These are phyloP conservation scores for Umbilicus rupestris DNA, from an alignment of 164 flowering plant species.

Conservation along the genomic window DNA sequence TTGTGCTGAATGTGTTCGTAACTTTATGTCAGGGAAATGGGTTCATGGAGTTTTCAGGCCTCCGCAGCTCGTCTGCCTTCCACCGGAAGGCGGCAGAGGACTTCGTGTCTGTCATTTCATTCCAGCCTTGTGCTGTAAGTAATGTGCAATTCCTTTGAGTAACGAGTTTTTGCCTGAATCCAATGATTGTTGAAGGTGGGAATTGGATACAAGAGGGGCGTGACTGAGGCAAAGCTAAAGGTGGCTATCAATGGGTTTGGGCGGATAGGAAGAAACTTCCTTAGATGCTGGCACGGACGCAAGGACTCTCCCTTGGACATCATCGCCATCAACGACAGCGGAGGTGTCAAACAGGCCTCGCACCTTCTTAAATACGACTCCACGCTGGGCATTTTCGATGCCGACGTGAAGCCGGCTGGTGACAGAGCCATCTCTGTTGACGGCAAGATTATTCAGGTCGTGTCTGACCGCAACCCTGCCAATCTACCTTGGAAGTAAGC, in stretches of 20 bases:
- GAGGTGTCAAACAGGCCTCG: constrained; percentile 89
- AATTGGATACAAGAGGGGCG: constrained; percentile 29
- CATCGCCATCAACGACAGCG: constrained; percentile 91
- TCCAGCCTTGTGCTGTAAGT: constrained; percentile 78
- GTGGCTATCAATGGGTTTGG: constrained; percentile 98
- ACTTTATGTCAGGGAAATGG: constrained; percentile 17
- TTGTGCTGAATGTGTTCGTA: background rate
- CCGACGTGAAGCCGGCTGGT: constrained; percentile 82
- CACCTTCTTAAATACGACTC: constrained; percentile 99
- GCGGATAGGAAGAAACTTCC: constrained; percentile 92
- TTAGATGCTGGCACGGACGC: constrained; percentile 98
- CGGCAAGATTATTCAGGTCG: constrained; percentile 82
- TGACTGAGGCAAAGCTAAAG: constrained; percentile 75
- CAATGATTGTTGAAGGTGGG: constrained; percentile 12
- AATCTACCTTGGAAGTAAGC: constrained; percentile 91
- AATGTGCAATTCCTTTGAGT: too few species aligned
- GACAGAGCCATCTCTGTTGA: constrained; percentile 70
- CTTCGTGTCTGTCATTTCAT: constrained; percentile 48
- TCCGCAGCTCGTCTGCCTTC: constrained; percentile 44
- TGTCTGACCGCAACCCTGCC: constrained; percentile 73
- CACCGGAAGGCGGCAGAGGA: constrained; percentile 51
- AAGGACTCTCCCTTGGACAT: constrained; percentile 86
- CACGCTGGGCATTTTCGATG: constrained; percentile 91
- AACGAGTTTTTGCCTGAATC: too few species aligned
- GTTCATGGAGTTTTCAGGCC: constrained; percentile 66